Evolutionary conservation across 768 basidiomycete genomes (phyloP).

Genomic region (Suillus paluster): DNA sequence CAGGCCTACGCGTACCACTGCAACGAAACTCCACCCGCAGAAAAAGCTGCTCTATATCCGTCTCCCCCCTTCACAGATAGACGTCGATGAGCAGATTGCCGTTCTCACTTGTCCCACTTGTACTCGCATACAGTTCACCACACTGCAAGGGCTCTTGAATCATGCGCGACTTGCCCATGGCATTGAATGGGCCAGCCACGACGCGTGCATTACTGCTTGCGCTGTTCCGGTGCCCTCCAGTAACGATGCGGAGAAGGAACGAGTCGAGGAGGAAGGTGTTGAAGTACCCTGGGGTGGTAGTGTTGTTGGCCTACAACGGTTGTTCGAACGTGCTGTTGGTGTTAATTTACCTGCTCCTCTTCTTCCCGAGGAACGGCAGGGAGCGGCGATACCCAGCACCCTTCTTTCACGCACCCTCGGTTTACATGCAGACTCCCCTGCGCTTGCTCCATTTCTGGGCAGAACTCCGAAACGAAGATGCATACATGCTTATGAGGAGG

Average conservation of each 20-base stretch:
- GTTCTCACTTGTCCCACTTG: conserved; percentile 49
- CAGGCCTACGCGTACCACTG: conserved; percentile 28
- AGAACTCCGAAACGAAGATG: conserved; percentile 45
- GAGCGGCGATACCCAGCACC: conserved; percentile 30
- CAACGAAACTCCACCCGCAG: conserved; percentile 29
- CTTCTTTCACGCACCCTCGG: conserved; percentile 54
- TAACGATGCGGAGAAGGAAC: conserved; percentile 37
- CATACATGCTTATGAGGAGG: conserved; percentile 42
- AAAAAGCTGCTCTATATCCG: conserved; percentile 48
- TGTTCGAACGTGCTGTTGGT: conserved; percentile 58
- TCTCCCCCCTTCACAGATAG: conserved; percentile 24
- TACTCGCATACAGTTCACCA: conserved; percentile 51
- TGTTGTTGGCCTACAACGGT: conserved; percentile 48
- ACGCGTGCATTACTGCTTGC: conserved; percentile 52
- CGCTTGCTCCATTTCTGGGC: conserved; percentile 55
- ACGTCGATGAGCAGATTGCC: conserved; percentile 33
- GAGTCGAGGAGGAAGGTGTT: conserved; percentile 44
- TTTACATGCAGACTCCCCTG: conserved; percentile 54
- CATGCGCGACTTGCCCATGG: conserved; percentile 55
- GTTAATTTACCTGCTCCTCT: conserved; percentile 22
- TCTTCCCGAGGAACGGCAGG: background rate
- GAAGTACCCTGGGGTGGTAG: conserved; percentile 37
- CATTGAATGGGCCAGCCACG: conserved; percentile 53
- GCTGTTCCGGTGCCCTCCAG: conserved; percentile 41
- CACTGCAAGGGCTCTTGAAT: conserved; percentile 55